Evolutionary conservation across 2,329 filamentous ascomycete species (phyloP).

Genomic region (Metarhizium brunneum): DNA sequence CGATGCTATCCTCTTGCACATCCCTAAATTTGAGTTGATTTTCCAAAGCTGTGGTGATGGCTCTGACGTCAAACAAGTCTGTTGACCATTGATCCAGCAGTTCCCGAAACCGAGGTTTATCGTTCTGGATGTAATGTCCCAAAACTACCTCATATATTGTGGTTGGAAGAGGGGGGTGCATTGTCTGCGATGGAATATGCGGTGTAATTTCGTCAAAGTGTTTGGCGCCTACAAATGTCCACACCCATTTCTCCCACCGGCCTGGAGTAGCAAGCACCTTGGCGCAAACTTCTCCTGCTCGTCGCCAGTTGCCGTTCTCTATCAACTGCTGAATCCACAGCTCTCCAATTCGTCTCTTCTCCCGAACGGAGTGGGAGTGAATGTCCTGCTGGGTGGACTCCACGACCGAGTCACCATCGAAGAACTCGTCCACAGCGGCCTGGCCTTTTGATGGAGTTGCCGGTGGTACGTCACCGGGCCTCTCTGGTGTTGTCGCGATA

Average conservation of each 20-base stretch:
- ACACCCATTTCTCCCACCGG: conserved; percentile 93
- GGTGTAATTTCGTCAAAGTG: conserved; percentile 85
- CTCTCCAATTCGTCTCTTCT: conserved; percentile 86
- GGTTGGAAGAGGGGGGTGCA: conserved; percentile 69
- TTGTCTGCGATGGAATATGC: conserved; percentile 68
- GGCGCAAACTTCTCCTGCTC: conserved; percentile 71
- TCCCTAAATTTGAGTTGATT: conserved; percentile 71
- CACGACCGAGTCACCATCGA: conserved; percentile 54
- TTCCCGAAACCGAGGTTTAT: conserved; percentile 67
- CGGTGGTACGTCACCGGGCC: conserved; percentile 27
- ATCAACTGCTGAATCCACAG: conserved; percentile 87
- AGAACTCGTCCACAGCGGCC: conserved; percentile 51
- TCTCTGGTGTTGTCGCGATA: conserved; percentile 34
- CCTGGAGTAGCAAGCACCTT: conserved; percentile 72
- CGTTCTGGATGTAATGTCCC: conserved; percentile 74
- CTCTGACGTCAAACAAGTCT: conserved; percentile 72
- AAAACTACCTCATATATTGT: conserved; percentile 84
- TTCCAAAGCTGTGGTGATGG: conserved; percentile 69
- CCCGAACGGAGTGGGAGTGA: conserved; percentile 65
- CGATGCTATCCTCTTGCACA: conserved; percentile 64
- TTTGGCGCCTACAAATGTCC: conserved; percentile 76
- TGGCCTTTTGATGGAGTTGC: conserved; percentile 32
- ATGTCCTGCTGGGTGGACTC: conserved; percentile 49
- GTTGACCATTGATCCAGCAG: conserved; percentile 76
- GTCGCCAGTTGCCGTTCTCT: conserved; percentile 61